phyloP scores from a whole-genome alignment of 768 basidiomycete genomes.

The Lactifluus echinatus region DNA sequence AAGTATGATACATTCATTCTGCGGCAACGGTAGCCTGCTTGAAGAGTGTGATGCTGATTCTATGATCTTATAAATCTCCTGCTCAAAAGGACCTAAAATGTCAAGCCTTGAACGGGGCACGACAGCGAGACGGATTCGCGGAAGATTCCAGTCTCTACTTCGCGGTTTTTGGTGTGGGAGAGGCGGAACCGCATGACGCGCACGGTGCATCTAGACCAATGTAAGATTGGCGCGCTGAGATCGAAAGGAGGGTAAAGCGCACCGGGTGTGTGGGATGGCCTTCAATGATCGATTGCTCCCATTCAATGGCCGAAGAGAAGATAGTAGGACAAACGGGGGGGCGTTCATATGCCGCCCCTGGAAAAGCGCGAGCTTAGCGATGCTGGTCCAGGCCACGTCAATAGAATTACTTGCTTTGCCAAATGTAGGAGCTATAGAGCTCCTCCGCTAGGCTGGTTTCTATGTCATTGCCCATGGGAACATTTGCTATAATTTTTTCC shows the following conservation, averaged over 20 bases:
- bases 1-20: constrained; percentile 31
- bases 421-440: constrained; percentile 35
- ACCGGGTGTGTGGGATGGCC: constrained; percentile 57
- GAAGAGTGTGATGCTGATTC: constrained; percentile 28
- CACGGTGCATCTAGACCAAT: constrained; percentile 45
- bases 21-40: constrained; percentile 25
- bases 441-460: constrained; percentile 33
- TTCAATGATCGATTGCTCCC: constrained; percentile 51
- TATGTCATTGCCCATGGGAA: constrained; percentile 29
- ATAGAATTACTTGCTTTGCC: constrained; percentile 33
- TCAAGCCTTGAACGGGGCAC: constrained; percentile 33
- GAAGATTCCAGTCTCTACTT: constrained; percentile 41
- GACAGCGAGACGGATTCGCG: constrained; percentile 40
- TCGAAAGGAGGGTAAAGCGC: constrained; percentile 13
- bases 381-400: not conserved
- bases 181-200: constrained; percentile 32
- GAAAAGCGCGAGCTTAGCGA: not conserved
- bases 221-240: not conserved
- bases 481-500: constrained; percentile 35
- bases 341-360: constrained; percentile 33
- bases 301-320: constrained; percentile 37
- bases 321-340: constrained; percentile 38
- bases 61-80: constrained; percentile 28
- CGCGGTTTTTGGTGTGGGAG: constrained; percentile 8
- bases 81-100: constrained; percentile 38